Conservation (phyloP, 805 yeast genomes). For the Ogataea saltuana region DNA sequence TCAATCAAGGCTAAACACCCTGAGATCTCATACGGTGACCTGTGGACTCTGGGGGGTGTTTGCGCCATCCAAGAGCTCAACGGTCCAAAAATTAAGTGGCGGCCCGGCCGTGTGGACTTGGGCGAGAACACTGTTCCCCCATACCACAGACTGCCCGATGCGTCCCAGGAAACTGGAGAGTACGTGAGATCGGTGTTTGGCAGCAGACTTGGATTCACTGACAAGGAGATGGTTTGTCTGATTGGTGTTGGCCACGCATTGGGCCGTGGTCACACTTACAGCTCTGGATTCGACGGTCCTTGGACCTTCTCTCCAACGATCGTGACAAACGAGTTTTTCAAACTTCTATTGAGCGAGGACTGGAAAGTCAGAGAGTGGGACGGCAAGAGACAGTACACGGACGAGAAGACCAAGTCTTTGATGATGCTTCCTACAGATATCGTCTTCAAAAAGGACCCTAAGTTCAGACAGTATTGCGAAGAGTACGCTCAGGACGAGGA, state of each 20-base stretch:
- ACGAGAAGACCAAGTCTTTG: slow-evolving; percentile 51
- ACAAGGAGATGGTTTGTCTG: slow-evolving; percentile 47
- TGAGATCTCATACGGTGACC: slow-evolving; percentile 63
- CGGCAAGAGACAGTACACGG: slow-evolving; percentile 65
- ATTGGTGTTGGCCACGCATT: slow-evolving; percentile 49
- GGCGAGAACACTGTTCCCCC: slow-evolving; percentile 40
- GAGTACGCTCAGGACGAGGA: slow-evolving; percentile 51
- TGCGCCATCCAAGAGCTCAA: slow-evolving; percentile 61
- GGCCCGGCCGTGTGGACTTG: slow-evolving; percentile 48
- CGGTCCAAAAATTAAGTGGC: slow-evolving; percentile 64
- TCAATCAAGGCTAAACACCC: slow-evolving; percentile 58
- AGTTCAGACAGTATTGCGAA: slow-evolving; percentile 47
- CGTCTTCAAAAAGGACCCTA: slow-evolving; percentile 48
- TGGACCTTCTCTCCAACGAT: slow-evolving; percentile 83
- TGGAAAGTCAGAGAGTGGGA: slow-evolving; percentile 63
- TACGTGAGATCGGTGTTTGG: slow-evolving; percentile 47
- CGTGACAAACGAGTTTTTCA: slow-evolving; percentile 75
- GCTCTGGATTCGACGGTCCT: slow-evolving; percentile 83
- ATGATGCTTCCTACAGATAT: slow-evolving; percentile 66
- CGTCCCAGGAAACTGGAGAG: slow-evolving; percentile 41
- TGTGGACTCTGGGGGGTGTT: slow-evolving; percentile 74
- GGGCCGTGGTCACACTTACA: slow-evolving; percentile 50
- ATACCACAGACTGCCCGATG: slow-evolving; percentile 54
- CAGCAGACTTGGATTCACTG: slow-evolving; percentile 47
- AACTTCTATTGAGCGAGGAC: slow-evolving; percentile 49